A percentile compares a stretch with the other conserved stretches of the same genome.
Evolutionary conservation across 352 stramenopile genomes (phyloP).

Genomic region (Globisporangium radiosum): DNA sequence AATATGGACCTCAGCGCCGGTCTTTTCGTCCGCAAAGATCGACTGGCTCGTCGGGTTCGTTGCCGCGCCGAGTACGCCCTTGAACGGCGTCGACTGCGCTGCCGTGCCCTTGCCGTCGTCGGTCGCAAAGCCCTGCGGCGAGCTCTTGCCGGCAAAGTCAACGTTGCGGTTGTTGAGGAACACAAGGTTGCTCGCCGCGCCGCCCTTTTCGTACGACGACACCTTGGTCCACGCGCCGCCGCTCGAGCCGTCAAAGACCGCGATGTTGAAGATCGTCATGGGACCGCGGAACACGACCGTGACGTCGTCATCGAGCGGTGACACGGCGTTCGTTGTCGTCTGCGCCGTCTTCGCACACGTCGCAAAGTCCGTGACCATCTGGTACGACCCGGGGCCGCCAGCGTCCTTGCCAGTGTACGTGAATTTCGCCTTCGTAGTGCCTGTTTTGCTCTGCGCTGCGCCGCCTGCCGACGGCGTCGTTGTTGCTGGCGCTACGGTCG

Average conservation of each 20-base stretch:
- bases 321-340: slow-evolving; percentile 34
- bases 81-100: slow-evolving; percentile 32
- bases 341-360: slow-evolving; percentile 46
- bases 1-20: slow-evolving; percentile 70
- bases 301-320: slow-evolving; percentile 57
- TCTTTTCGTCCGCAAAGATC: slow-evolving; percentile 52
- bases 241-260: slow-evolving; percentile 54
- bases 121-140: slow-evolving; percentile 54
- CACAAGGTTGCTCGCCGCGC: slow-evolving; percentile 54
- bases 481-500: slow-evolving; percentile 6
- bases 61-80: slow-evolving; percentile 41
- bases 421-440: slow-evolving; percentile 33
- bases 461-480: slow-evolving; percentile 8
- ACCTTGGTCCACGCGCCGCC: slow-evolving; percentile 45
- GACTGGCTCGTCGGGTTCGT: slow-evolving; percentile 31
- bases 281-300: slow-evolving; percentile 60
- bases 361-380: slow-evolving; percentile 62
- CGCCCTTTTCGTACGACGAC: slow-evolving; percentile 56
- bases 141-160: slow-evolving; percentile 46
- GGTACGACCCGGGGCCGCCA: slow-evolving; percentile 49
- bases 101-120: slow-evolving; percentile 41
- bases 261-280: slow-evolving; percentile 68
- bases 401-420: slow-evolving; percentile 49
- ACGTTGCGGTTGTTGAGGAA: slow-evolving; percentile 85
- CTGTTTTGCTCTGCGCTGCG: slow-evolving; percentile 22